These are phyloP conservation scores for Paecilomyces variotii DNA, from an alignment of 2,329 filamentous ascomycete genomes.

Conservation along the genomic window DNA sequence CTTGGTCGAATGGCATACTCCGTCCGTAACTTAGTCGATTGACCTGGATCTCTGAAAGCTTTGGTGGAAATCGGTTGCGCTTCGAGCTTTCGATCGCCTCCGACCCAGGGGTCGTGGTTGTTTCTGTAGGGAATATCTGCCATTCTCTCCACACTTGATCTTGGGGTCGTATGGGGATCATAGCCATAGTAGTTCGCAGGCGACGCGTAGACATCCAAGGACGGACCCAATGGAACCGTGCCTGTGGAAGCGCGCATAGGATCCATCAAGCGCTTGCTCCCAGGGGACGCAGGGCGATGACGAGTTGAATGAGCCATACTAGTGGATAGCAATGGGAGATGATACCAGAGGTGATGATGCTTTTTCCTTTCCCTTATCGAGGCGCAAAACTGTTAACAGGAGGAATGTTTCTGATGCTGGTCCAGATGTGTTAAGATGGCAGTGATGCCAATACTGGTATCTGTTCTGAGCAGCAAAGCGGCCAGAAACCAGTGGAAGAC, in stretches of 20 bases:
- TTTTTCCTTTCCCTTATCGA: background rate
- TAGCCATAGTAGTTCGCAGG: conserved; percentile 20
- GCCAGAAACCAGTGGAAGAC: background rate
- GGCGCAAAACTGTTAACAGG: background rate
- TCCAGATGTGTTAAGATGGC: background rate
- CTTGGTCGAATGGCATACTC: conserved; percentile 31
- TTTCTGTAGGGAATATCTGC: conserved; percentile 19
- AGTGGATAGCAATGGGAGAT: conserved; percentile 1
- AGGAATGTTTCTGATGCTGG: background rate
- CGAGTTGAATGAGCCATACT: conserved; percentile 23
- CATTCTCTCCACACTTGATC: conserved; percentile 12
- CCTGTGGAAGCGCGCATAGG: conserved; percentile 35
- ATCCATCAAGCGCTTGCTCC: conserved; percentile 23
- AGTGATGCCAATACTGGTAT: background rate
- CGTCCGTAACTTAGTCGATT: conserved; percentile 25
- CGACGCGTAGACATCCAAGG: conserved; percentile 26
- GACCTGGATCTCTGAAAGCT: conserved; percentile 22
- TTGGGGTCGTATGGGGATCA: conserved; percentile 23
- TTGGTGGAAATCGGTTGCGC: conserved; percentile 25
- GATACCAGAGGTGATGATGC: background rate
- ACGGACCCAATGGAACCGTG: conserved; percentile 26
- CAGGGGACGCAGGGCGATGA: conserved; percentile 28
- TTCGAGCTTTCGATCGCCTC: conserved; percentile 21
- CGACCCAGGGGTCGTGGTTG: conserved; percentile 19
- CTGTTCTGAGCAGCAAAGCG: background rate